Evolutionary conservation across 805 yeast genomes (phyloP).

Genomic region (Zygotorulaspora danielsina): DNA sequence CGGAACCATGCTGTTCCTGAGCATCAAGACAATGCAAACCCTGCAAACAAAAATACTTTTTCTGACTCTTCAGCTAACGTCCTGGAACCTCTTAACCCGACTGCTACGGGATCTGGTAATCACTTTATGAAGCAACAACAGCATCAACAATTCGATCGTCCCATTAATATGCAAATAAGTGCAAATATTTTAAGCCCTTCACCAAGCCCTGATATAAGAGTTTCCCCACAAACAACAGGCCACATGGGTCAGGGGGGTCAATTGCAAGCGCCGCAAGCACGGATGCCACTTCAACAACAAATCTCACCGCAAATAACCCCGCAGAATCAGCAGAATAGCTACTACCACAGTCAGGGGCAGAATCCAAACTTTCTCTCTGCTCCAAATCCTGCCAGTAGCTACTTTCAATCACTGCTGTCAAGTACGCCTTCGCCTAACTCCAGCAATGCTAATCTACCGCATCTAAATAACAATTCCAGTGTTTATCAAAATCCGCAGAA

Average conservation of each 20-base stretch:
- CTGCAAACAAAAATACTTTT: constrained; percentile 16
- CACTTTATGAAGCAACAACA: constrained; percentile 30
- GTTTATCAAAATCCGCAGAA: constrained; percentile 7
- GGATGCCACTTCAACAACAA: constrained; percentile 12
- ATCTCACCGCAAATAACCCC: constrained; percentile 13
- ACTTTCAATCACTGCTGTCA: constrained; percentile 31
- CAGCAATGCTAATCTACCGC: constrained; percentile 16
- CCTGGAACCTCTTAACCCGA: constrained; percentile 34
- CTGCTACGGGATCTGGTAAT: constrained; percentile 36
- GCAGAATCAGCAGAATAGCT: constrained; percentile 9
- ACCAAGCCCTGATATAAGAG: constrained; percentile 8
- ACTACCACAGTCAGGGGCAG: constrained; percentile 2
- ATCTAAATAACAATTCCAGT: constrained; percentile 6
- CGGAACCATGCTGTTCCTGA: constrained; percentile 20
- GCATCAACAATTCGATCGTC: constrained; percentile 6
- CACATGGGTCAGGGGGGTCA: constrained; percentile 18
- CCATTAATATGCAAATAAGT: background rate
- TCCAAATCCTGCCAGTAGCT: constrained; percentile 25
- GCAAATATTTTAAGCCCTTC: constrained; percentile 6
- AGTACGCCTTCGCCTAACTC: constrained; percentile 29
- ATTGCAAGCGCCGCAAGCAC: constrained; percentile 29
- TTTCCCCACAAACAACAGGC: constrained; percentile 18
- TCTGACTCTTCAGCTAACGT: constrained; percentile 13
- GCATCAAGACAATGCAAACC: constrained; percentile 16
- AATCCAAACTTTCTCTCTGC: constrained; percentile 24